phyloP scores from a whole-genome alignment of 2,329 filamentous ascomycete species.

The Hypoxylon sp. region DNA sequence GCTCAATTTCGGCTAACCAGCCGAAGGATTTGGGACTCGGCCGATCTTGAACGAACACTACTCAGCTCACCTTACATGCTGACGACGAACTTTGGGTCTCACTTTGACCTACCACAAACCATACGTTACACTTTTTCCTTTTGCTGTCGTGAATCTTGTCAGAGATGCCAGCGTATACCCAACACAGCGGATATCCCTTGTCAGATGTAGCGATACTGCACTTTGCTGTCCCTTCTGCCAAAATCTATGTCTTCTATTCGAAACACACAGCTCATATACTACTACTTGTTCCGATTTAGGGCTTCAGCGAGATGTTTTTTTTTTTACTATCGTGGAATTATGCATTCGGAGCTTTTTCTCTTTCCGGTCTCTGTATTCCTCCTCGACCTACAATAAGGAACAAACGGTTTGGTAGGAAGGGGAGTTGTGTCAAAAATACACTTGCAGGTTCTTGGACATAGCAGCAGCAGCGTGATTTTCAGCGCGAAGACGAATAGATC shows the following conservation, averaged over 20 bases:
- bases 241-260: conserved; percentile 28
- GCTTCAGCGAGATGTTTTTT: conserved; percentile 15
- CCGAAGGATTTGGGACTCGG: conserved; percentile 23
- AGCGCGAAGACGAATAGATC: conserved; percentile 34
- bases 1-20: conserved; percentile 22
- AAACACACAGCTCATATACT: conserved; percentile 21
- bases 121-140: conserved; percentile 33
- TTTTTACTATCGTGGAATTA: conserved; percentile 20
- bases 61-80: conserved; percentile 22
- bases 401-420: conserved; percentile 27
- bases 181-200: conserved; percentile 23
- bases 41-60: conserved; percentile 18
- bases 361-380: conserved; percentile 30
- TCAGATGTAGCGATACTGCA: conserved; percentile 22
- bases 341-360: conserved; percentile 21
- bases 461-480: conserved; percentile 28
- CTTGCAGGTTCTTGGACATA: conserved; percentile 34
- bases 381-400: conserved; percentile 15
- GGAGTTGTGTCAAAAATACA: conserved; percentile 34
- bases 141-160: conserved; percentile 36
- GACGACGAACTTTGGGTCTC: conserved; percentile 35
- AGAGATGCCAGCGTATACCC: conserved; percentile 44
- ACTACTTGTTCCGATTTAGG: conserved; percentile 14
- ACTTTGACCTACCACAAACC: conserved; percentile 27
- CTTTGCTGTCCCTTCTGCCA: conserved; percentile 32